Base-by-base conservation (phyloP, 352 stramenopile genomes). In the Pythium diclinum region DNA sequence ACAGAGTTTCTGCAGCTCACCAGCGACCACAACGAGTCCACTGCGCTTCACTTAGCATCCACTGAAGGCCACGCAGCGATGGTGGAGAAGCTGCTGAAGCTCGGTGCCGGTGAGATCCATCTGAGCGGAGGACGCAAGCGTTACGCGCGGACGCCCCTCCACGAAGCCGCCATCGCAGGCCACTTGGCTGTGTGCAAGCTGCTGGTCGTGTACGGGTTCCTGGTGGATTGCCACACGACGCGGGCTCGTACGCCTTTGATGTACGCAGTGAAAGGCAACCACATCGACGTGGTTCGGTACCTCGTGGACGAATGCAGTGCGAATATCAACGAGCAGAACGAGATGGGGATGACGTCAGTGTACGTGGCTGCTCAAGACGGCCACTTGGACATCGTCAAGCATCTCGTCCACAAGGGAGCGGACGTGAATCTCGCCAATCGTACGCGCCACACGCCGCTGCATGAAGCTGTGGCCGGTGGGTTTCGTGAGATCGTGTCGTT, bases 201-300 rank as follows among this genome's bases (percentile, higher is more conserved):
- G 34, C 68, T 91, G 21, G 77, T 93, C 19, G 66, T 71, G 38
- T 83, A 76, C 51, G 85, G 81, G 0, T 74, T 89, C 19, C 66
- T 91, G 13, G 81, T 93, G 21, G 81, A 89, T 51, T 89, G 81
- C 59, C 85, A 93, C 72, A 93, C 85, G 47, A 93, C 85, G 23
- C 79, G 85, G 44, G 80, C 75, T 13, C 73, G 85, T 21, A 93
- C 85, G 34, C 85, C 81, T 48, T 71, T 93, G 42, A 88, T 93
- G 83, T 91, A 91, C 49, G 78, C 81, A 17, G 77, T 85, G 16
- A 90, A 88, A 48, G 80, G 82, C 38, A 77, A 79, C 56, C 81
- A 89, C 47, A 33, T 89, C 48, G 69, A 78, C 3, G 59, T 88
- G 3, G 76, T 69, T 8, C 58, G 56, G 30, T 89, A 75, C 25